Evolutionary conservation across 768 basidiomycete species (phyloP), one percentile per base, ranked within the genome.

Genomic region (Pulveroboletus sp.): DNA sequence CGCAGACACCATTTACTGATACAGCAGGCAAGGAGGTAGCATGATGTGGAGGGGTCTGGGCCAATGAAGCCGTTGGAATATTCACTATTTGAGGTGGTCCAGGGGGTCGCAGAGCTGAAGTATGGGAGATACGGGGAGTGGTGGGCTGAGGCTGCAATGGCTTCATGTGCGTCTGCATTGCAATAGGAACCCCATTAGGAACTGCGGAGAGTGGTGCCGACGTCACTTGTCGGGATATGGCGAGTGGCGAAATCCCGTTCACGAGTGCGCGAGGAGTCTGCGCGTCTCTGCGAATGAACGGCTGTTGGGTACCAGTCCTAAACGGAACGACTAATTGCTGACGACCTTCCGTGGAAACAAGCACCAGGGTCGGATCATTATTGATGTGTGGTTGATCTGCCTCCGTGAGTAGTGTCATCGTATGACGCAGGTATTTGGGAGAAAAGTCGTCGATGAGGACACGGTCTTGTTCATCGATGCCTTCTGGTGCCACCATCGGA

Each of bases 381-480:
- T 75, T 63, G 6, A 82, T 68, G 40, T 62, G 59, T n/a, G 71
- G 66, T 42, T 78, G 65, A 49, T 88, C 85, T 8, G 67, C 50
- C 26, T 86, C 85, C 1, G 68, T 69, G 38, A 86, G 71, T 1
- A 87, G 69, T 0, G 76, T 73, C 76, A 83, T 81, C 40, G 73
- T 65, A 37, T 80, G 74, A 37, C 73, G 71, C 50, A 86, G 58
- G 59, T 81, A 79, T 80, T 77, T 75, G 6, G 79, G 64, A 41
- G 81, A 76, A 55, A 76, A 86, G 51, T 90, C 89, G 55, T 91
- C 87, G 8, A 89, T 63, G n/a, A 90, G 67, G 0, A 77, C 64
- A 8, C 88, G 75, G 49, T 84, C 80, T 42, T 83, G 79, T 60
- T 89, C 88, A 14, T 89, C 86, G 5, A 76, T 51, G 10, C 85